Percentiles rank a stretch among this genome's conserved stretches.
These are phyloP conservation scores for Tremella yokohamensis DNA, from an alignment of 768 basidiomycete species.

Conservation along the genomic window DNA sequence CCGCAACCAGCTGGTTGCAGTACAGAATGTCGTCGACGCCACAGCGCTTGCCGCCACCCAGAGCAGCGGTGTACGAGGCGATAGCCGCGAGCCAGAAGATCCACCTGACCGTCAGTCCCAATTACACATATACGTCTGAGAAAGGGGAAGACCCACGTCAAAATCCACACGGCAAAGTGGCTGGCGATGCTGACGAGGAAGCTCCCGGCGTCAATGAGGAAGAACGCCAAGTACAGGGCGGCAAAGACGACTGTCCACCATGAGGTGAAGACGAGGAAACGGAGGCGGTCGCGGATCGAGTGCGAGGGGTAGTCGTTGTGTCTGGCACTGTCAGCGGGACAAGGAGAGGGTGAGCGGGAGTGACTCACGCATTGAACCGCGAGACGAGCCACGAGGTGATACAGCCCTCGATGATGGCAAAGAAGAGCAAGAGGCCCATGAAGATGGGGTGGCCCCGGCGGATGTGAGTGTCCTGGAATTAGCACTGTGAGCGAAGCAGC, in stretches of 20 bases:
- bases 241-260: conserved; percentile 51
- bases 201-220: conserved; percentile 29
- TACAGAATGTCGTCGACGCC: conserved; percentile 27
- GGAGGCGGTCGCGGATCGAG: conserved; percentile 40
- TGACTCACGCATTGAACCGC: conserved; percentile 30
- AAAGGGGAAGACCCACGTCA: conserved; percentile 39
- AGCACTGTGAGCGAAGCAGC: background rate
- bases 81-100: conserved; percentile 49
- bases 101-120: conserved; percentile 34
- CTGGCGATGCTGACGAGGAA: conserved; percentile 42
- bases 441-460: conserved; percentile 48
- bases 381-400: conserved; percentile 46
- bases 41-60: conserved; percentile 45
- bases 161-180: conserved; percentile 35
- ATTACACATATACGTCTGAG: background rate
- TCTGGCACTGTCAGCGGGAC: conserved; percentile 12
- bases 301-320: conserved; percentile 41
- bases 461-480: conserved; percentile 32
- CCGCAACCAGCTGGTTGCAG: conserved; percentile 51
- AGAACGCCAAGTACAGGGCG: conserved; percentile 40
- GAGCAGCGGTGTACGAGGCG: conserved; percentile 42
- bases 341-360: background rate
- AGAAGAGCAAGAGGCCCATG: conserved; percentile 41
- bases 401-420: conserved; percentile 47
- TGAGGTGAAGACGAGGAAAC: conserved; percentile 49